Conservation (phyloP, 129 eudicot species). For the Silybum marianum region DNA sequence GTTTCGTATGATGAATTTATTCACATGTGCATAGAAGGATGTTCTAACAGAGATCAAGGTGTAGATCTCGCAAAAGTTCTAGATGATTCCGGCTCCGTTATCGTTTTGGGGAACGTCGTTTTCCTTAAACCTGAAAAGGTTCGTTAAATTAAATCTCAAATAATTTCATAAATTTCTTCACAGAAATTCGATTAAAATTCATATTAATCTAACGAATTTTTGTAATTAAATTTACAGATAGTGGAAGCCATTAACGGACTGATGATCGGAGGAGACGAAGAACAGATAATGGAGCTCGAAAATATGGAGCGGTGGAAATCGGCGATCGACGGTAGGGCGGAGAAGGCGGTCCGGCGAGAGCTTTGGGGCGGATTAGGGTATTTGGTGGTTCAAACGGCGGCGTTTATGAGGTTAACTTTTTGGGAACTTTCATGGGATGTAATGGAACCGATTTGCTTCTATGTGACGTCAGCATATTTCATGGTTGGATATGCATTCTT, state of each 20-base stretch:
- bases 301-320: constrained; percentile 64
- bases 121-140: constrained; percentile 89
- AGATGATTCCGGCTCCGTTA: constrained; percentile 79
- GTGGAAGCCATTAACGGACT: constrained; percentile 69
- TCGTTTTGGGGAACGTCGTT: constrained; percentile 68
- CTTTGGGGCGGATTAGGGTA: constrained; percentile 80
- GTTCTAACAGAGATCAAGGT: constrained; percentile 51
- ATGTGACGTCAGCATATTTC: constrained; percentile 81
- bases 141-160: constrained; percentile 18
- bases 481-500: constrained; percentile 87
- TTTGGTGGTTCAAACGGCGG: constrained; percentile 76
- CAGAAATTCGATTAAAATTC: background rate
- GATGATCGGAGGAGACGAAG: constrained; percentile 35
- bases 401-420: constrained; percentile 90
- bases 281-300: constrained; percentile 48
- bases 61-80: constrained; percentile 57
- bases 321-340: constrained; percentile 62
- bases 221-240: constrained; percentile 55
- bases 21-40: constrained; percentile 50
- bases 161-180: background rate
- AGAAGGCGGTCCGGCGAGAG: constrained; percentile 64
- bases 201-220: constrained; percentile 43
- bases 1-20: constrained; percentile 60
- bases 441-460: constrained; percentile 97
- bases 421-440: constrained; percentile 99